Evolutionary conservation across 257 asterid genomes (phyloP).

Genomic region (Plantago major): DNA sequence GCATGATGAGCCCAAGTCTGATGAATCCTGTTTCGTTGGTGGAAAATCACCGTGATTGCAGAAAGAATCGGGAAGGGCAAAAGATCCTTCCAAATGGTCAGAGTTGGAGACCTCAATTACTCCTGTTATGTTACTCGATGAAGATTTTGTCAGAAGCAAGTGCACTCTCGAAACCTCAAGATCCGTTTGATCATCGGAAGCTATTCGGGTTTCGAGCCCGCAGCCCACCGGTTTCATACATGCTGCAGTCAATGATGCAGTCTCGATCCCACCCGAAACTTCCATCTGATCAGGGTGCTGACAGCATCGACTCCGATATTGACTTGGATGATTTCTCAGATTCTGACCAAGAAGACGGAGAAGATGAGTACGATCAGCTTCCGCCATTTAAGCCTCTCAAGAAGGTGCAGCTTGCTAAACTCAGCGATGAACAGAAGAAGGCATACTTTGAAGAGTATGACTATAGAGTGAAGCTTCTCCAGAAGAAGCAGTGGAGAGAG

Average conservation of each 20-base stretch:
- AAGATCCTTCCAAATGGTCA: conserved; percentile 90
- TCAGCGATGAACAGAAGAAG: conserved; percentile 69
- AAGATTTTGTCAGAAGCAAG: conserved; percentile 74
- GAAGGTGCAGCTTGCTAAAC: conserved; percentile 65
- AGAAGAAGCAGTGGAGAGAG: conserved; percentile 87
- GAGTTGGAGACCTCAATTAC: conserved; percentile 90
- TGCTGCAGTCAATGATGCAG: conserved; percentile 92
- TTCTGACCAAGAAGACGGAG: conserved; percentile 61
- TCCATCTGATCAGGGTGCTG: conserved; percentile 70
- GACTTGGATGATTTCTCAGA: conserved; percentile 86
- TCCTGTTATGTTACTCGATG: conserved; percentile 77
- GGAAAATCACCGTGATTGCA: conserved; percentile 82
- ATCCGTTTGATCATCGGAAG: conserved; percentile 69
- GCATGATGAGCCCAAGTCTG: conserved; percentile 82
- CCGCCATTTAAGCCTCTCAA: conserved; percentile 93
- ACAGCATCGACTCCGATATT: conserved; percentile 70
- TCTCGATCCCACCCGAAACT: conserved; percentile 88
- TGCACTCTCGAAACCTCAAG: conserved; percentile 67
- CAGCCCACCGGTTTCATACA: conserved; percentile 88
- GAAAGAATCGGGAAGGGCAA: conserved; percentile 91
- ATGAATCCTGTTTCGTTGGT: conserved; percentile 91
- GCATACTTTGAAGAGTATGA: conserved; percentile 94
- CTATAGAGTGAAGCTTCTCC: conserved; percentile 90
- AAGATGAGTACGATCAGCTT: conserved; percentile 93
- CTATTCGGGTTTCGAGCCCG: conserved; percentile 76